Conservation (phyloP, 768 basidiomycete species). For the Mycena amicta region DNA sequence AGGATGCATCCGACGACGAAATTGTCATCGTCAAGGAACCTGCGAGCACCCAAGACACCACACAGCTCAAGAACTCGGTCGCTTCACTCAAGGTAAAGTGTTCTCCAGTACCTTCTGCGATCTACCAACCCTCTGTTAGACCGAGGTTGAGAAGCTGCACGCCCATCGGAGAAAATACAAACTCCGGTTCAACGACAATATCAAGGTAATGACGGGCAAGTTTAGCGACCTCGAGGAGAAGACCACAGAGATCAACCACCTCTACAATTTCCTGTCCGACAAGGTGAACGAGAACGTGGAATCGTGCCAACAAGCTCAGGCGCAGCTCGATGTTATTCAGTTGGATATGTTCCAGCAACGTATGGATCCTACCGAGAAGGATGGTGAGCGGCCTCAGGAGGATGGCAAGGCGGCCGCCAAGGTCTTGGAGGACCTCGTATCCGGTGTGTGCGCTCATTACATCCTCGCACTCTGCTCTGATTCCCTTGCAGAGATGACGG, state of each 20-base stretch:
- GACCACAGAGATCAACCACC: constrained; percentile 39
- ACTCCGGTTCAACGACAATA: constrained; percentile 42
- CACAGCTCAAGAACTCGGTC: constrained; percentile 17
- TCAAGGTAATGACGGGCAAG: constrained; percentile 42
- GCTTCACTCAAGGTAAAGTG: constrained; percentile 22
- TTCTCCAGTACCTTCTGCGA: too few species aligned
- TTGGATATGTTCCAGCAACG: constrained; percentile 33
- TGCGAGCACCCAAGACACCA: background rate
- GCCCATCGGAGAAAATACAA: constrained; percentile 43
- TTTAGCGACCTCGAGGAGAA: constrained; percentile 43
- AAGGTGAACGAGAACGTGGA: constrained; percentile 37
- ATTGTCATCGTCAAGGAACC: constrained; percentile 1
- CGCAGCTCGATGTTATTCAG: constrained; percentile 34
- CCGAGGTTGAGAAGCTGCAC: constrained; percentile 42
- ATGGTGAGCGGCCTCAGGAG: constrained; percentile 9
- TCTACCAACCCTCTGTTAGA: too few species aligned
- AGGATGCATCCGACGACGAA: constrained; percentile 7
- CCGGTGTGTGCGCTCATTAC: constrained; percentile 38
- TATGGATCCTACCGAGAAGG: constrained; percentile 18
- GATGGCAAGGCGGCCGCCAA: constrained; percentile 35
- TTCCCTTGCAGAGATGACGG: constrained; percentile 44
- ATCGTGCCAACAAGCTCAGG: constrained; percentile 29
- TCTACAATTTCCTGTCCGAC: constrained; percentile 38
- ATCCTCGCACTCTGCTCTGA: constrained; percentile 1
- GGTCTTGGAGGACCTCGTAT: constrained; percentile 41